Evolutionary conservation across 768 basidiomycete species (phyloP).

Genomic region (Tulasnella sp.): DNA sequence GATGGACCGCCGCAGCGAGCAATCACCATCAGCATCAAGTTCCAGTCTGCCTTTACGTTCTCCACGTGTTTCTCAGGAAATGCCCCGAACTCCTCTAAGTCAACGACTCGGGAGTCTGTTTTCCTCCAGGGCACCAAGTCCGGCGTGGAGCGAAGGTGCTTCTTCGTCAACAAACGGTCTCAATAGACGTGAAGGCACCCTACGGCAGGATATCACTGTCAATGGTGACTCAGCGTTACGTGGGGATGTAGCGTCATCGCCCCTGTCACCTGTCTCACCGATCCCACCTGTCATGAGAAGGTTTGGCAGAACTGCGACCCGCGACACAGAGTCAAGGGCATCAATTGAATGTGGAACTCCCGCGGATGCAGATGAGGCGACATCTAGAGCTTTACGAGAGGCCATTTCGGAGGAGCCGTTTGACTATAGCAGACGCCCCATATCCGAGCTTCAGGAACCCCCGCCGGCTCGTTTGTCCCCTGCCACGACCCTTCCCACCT

Average conservation of each 20-base stretch:
- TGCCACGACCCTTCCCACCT: not conserved
- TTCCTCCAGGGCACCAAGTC: constrained; percentile 3
- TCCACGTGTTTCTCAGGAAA: not conserved
- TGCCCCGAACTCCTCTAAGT: constrained; percentile 3
- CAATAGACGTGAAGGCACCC: not conserved
- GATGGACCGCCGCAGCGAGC: no score
- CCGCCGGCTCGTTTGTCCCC: not conserved
- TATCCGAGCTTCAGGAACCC: not conserved
- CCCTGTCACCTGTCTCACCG: no score
- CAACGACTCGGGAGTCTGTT: constrained; percentile 8
- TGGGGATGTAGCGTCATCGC: not conserved
- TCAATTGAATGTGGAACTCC: not conserved
- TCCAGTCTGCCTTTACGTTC: no score
- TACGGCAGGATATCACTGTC: not conserved
- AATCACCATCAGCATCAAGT: no score
- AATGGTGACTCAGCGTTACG: not conserved
- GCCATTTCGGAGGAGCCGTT: constrained; percentile 15
- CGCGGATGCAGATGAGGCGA: not conserved
- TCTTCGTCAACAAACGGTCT: not conserved
- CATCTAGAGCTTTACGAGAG: constrained; percentile 9
- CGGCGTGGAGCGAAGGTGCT: not conserved
- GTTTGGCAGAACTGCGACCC: not conserved
- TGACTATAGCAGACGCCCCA: constrained; percentile 15
- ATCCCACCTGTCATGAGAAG: not conserved
- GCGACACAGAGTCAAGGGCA: not conserved